phyloP scores from a whole-genome alignment of 768 basidiomycete species.

The Lactarius deliciosus region DNA sequence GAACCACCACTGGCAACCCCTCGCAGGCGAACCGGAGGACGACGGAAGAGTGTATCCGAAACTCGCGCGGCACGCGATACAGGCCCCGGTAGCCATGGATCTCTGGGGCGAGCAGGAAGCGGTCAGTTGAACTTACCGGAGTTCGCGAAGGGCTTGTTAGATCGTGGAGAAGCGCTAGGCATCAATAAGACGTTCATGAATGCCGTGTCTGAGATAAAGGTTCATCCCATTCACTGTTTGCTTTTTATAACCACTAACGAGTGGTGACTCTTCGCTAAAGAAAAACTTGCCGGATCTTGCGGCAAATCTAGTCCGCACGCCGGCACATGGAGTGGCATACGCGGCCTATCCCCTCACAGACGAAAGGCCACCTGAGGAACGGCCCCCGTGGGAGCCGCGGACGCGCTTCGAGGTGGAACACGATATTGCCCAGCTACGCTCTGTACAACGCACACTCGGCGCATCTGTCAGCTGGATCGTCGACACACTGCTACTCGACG shows the following conservation, averaged over 20 bases:
- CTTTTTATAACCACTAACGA: conserved; percentile 23
- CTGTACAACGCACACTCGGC: conserved; percentile 63
- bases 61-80: conserved; percentile 12
- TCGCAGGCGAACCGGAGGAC: conserved; percentile 39
- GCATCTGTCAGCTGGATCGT: conserved; percentile 74
- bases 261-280: conserved; percentile 4
- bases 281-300: conserved; percentile 81
- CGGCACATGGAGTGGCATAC: conserved; percentile 39
- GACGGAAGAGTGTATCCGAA: conserved; percentile 34
- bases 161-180: conserved; percentile 76
- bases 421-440: conserved; percentile 53
- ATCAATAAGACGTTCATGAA: conserved; percentile 82
- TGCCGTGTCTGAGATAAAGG: conserved; percentile 76
- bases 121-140: conserved; percentile 62
- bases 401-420: conserved; percentile 70
- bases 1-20: conserved; percentile 42
- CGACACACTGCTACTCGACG: conserved; percentile 62
- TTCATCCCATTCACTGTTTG: conserved; percentile 36
- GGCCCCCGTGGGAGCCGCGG: conserved; percentile 67
- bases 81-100: conserved; percentile 22
- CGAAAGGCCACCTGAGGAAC: conserved; percentile 56
- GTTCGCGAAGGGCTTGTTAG: conserved; percentile 68
- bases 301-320: conserved; percentile 60
- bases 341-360: conserved; percentile 62
- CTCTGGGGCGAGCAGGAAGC: conserved; percentile 30